Conservation (phyloP, 2,329 filamentous ascomycete species). For the Fusarium zealandicum region DNA sequence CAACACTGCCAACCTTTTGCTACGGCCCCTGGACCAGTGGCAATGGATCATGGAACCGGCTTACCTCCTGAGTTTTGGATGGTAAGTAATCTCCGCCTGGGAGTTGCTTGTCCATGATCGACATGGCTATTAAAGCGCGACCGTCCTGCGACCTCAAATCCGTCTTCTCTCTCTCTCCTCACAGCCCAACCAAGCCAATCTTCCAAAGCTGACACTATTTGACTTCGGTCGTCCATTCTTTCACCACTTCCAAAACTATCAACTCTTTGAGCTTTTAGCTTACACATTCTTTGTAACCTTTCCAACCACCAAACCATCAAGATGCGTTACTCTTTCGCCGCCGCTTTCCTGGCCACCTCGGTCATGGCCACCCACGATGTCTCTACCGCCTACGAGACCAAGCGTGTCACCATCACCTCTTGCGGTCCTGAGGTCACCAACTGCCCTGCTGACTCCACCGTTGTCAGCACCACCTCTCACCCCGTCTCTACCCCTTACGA, state of each 20-base stretch:
- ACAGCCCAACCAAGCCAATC: constrained; percentile 55
- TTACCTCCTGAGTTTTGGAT: constrained; percentile 20
- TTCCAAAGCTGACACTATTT: constrained; percentile 52
- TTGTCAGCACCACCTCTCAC: constrained; percentile 31
- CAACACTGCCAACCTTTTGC: constrained; percentile 31
- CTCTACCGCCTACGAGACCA: constrained; percentile 63
- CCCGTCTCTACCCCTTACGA: constrained; percentile 25
- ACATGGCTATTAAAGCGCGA: constrained; percentile 57
- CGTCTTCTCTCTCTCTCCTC: constrained; percentile 43
- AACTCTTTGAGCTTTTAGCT: constrained; percentile 40
- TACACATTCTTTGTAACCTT: constrained; percentile 38
- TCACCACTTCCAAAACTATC: constrained; percentile 40
- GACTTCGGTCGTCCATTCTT: constrained; percentile 68
- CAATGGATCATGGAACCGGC: constrained; percentile 20
- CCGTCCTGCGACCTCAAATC: constrained; percentile 44
- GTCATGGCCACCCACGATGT: constrained; percentile 44
- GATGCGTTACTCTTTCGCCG: constrained; percentile 67
- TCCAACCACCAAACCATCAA: constrained; percentile 53
- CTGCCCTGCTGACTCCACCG: constrained; percentile 38
- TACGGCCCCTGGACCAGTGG: constrained; percentile 33
- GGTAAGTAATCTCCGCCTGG: constrained; percentile 40
- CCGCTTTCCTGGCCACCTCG: constrained; percentile 54
- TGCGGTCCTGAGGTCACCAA: constrained; percentile 53
- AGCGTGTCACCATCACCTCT: constrained; percentile 67
- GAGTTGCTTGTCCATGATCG: constrained; percentile 27